A percentile compares a stretch with the other conserved stretches of the same genome.
phyloP scores from a whole-genome alignment of 2,329 filamentous ascomycete species.

The Polychaeton citri region DNA sequence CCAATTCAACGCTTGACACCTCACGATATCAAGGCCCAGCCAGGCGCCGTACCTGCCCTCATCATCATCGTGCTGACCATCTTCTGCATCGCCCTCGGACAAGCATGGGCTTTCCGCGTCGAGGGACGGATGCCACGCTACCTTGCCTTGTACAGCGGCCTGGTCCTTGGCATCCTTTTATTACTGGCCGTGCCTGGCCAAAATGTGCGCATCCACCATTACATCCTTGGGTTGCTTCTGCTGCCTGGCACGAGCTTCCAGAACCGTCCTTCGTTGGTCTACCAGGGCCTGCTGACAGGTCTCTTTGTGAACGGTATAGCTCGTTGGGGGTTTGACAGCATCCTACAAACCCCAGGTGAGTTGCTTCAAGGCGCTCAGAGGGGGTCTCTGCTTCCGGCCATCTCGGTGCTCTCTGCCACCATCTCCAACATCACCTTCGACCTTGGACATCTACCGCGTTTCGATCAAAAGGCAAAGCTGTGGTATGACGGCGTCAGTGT shows the following conservation, averaged over 20 bases:
- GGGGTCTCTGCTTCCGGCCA: slow-evolving; percentile 43
- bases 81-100: slow-evolving; percentile 49
- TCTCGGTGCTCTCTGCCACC: slow-evolving; percentile 30
- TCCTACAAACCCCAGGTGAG: slow-evolving; percentile 64
- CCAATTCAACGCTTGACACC: slow-evolving; percentile 75
- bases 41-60: slow-evolving; percentile 69
- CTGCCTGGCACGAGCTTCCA: slow-evolving; percentile 77
- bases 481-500: slow-evolving; percentile 59
- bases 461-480: slow-evolving; percentile 24
- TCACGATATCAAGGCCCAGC: slow-evolving; percentile 73
- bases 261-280: slow-evolving; percentile 65
- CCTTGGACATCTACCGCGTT: slow-evolving; percentile 23
- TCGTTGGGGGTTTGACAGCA: slow-evolving; percentile 76
- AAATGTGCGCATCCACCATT: slow-evolving; percentile 78
- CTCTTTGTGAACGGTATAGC: slow-evolving; percentile 85
- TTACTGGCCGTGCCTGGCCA: slow-evolving; percentile 59
- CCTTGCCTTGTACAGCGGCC: slow-evolving; percentile 58
- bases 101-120: slow-evolving; percentile 69
- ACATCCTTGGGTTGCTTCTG: slow-evolving; percentile 70
- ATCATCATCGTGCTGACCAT: slow-evolving; percentile 60
- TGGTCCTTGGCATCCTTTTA: slow-evolving; percentile 50
- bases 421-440: slow-evolving; percentile 50
- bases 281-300: slow-evolving; percentile 74
- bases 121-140: slow-evolving; percentile 66
- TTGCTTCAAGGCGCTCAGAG: slow-evolving; percentile 42